Evolutionary conservation across 1,284 basidiomycete genomes (phyloP).

Genomic region (Malassezia nana): DNA sequence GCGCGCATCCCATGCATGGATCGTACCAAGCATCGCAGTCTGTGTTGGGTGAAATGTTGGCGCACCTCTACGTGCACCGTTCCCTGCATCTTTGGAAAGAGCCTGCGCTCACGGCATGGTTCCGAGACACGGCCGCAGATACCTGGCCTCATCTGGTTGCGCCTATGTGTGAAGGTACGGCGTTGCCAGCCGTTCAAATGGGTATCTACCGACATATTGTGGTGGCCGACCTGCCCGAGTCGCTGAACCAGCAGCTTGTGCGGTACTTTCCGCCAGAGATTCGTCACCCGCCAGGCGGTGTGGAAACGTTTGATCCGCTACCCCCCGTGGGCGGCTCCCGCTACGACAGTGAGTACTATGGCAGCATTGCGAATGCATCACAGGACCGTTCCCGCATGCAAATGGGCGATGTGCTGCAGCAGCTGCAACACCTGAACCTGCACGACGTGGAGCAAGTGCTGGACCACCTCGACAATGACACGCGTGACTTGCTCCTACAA

Average conservation of each 20-base stretch:
- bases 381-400: slow-evolving; percentile 12
- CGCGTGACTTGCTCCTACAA: slow-evolving; percentile 13
- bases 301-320: slow-evolving; percentile 43
- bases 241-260: slow-evolving; percentile 33
- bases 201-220: slow-evolving; percentile 43
- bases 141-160: slow-evolving; percentile 11
- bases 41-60: slow-evolving; percentile 29
- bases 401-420: slow-evolving; percentile 2
- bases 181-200: slow-evolving; percentile 21
- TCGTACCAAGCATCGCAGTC: slow-evolving; percentile 12
- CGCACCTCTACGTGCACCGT: slow-evolving; percentile 37
- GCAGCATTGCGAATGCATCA: slow-evolving; percentile 16
- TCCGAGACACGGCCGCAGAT: slow-evolving; percentile 20
- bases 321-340: slow-evolving; percentile 28
- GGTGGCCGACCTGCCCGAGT: slow-evolving; percentile 42
- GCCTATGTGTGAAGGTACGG: slow-evolving; percentile 10
- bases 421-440: slow-evolving; percentile 8
- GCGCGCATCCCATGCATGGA: slow-evolving; percentile 14
- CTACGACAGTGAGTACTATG: slow-evolving; percentile 42
- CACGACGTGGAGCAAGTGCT: slow-evolving; percentile 20
- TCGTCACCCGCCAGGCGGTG: slow-evolving; percentile 23
- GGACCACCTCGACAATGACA: slow-evolving; percentile 36
- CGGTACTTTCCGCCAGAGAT: slow-evolving; percentile 34
- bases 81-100: slow-evolving; percentile 43
- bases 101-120: slow-evolving; percentile 24